These are phyloP conservation scores for Mycosphaerella sp. DNA, from an alignment of 2,329 filamentous ascomycete genomes.

Conservation along the genomic window DNA sequence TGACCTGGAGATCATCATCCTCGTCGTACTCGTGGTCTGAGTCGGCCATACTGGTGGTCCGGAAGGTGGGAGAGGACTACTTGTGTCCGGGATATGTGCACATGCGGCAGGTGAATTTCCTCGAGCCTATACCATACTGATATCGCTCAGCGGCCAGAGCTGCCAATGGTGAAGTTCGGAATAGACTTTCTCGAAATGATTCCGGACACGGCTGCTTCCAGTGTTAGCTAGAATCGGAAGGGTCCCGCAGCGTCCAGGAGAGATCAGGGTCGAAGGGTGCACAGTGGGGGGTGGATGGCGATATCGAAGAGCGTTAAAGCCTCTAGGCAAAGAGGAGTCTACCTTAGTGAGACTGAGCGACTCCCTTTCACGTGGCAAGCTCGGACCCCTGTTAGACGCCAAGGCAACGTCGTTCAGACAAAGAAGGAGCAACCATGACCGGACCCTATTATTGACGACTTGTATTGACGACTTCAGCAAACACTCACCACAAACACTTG, in stretches of 20 bases:
- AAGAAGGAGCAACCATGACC: background rate
- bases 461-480: background rate
- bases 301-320: background rate
- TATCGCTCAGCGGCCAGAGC: background rate
- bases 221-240: constrained; percentile 1
- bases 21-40: constrained; percentile 28
- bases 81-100: background rate
- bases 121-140: constrained; percentile 3
- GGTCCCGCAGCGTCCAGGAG: background rate
- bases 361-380: constrained; percentile 1
- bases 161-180: background rate
- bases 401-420: background rate
- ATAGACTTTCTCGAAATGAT: background rate
- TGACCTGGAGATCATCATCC: constrained; percentile 23
- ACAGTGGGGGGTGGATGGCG: background rate
- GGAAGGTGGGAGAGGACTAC: background rate
- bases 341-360: too few relatives aligned
- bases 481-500: constrained; percentile 5
- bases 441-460: background rate
- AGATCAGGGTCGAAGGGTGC: background rate
- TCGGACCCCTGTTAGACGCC: background rate
- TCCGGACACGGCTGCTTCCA: background rate
- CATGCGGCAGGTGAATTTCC: background rate
- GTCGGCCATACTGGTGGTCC: constrained; percentile 24
- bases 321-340: too few relatives aligned